Evolutionary conservation across 176 grass and related monocot species (phyloP).

Genomic region (Carex pumila): DNA sequence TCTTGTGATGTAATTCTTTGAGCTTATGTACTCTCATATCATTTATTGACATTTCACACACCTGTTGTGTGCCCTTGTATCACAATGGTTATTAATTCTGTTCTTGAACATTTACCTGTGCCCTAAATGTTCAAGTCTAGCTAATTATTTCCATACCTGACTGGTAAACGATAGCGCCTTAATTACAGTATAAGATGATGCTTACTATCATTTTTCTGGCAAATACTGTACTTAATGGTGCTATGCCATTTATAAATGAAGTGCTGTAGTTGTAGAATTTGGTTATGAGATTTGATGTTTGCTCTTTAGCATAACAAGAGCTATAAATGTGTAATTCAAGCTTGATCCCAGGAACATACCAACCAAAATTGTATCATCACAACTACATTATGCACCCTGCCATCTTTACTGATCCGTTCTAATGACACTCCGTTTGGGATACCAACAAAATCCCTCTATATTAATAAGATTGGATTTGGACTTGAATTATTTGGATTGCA

Average conservation of each 20-base stretch:
- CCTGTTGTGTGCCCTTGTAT: not conserved
- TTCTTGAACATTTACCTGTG: not conserved
- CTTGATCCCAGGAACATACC: too few species aligned
- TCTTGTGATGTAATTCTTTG: slow-evolving; percentile 13
- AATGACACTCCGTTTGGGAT: not conserved
- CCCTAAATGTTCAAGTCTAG: not conserved
- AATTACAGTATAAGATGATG: not conserved
- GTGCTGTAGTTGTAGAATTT: not conserved
- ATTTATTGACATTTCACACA: slow-evolving; percentile 1
- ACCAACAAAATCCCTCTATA: not conserved
- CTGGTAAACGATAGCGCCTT: not conserved
- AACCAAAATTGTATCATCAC: not conserved
- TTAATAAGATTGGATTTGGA: too few species aligned
- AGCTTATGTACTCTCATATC: not conserved
- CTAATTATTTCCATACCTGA: not conserved
- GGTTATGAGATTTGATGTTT: not conserved
- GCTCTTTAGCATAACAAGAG: not conserved
- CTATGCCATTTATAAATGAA: not conserved
- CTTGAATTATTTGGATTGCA: too few species aligned
- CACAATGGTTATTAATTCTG: not conserved
- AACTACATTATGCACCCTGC: not conserved
- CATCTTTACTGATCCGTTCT: not conserved
- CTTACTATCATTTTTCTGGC: not conserved
- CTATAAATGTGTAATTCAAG: not conserved
- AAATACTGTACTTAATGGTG: not conserved